Base-by-base conservation (phyloP, 176 grass and related monocot species). In the Musa itinerans region DNA sequence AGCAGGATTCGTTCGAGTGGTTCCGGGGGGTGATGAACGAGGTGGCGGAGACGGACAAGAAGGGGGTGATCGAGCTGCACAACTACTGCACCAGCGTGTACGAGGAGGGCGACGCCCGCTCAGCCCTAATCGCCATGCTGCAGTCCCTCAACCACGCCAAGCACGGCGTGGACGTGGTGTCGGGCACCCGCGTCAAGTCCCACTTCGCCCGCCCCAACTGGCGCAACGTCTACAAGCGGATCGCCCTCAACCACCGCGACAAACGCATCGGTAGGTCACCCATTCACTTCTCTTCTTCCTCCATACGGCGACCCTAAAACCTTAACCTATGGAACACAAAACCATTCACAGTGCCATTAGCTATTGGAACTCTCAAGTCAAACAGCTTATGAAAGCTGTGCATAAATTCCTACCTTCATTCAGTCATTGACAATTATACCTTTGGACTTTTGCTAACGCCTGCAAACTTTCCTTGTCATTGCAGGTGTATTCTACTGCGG, bases 401-500 rank as follows among this genome's bases (percentile, higher is more conserved):
- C 34, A 43, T 43, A 43, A 25, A 22, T 20, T 24, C 59, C 63
- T 13, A 27, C 21, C 10, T 25, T 65, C 22, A 0, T 15, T 29
- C 21, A 64, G 13, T 64, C 8, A 23, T 13, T 64, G 22, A 64
- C 62, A 64, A 23, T 11, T 10, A 43, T 43, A 43, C 34, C 34
- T 43, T 12, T 13, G 22, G 10, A 25, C 1, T 25, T 65, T 25
- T 14, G 1, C 4, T 11, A 22, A 25, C 23, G 12, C 22, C 10
- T 22, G 11, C 12, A 22, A 65, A 65, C 11, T 52, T 73, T 83
- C 12, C 64, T 78, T 68, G 3, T 76, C 19, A 68, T 52, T 89
- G 75, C 88, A 98, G 95, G 95, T 10, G 95, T 98, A 29, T 98
- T 98, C 88, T 98, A 98, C 86, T 98, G 95, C 48, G 95, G 95